Evolutionary conservation across 2,329 filamentous ascomycete genomes (phyloP).

Genomic region (Akanthomyces uredinophilus): DNA sequence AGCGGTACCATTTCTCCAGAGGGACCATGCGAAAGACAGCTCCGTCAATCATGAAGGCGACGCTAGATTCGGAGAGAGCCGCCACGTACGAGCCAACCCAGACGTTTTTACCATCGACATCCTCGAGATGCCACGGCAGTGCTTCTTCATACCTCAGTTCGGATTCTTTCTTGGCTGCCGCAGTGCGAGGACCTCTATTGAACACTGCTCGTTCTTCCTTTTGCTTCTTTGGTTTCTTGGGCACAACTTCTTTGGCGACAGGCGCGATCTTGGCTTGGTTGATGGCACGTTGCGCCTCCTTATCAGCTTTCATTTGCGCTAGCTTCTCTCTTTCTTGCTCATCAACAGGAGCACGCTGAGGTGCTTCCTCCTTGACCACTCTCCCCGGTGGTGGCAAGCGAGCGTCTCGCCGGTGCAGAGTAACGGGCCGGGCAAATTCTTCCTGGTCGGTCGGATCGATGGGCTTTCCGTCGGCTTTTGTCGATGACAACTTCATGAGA

Average conservation of each 20-base stretch:
- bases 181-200: constrained; percentile 70
- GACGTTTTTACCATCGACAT: constrained; percentile 90
- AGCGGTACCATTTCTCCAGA: constrained; percentile 92
- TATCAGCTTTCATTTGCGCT: constrained; percentile 69
- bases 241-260: constrained; percentile 54
- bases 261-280: constrained; percentile 93
- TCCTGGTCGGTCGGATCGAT: constrained; percentile 65
- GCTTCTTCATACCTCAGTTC: constrained; percentile 88
- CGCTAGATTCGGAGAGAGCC: constrained; percentile 78
- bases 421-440: constrained; percentile 82
- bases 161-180: constrained; percentile 71
- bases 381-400: constrained; percentile 61
- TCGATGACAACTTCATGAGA: constrained; percentile 70
- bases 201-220: constrained; percentile 83
- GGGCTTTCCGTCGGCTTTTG: constrained; percentile 53
- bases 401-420: constrained; percentile 83
- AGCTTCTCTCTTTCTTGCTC: constrained; percentile 57
- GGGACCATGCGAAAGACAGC: constrained; percentile 79
- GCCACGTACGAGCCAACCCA: constrained; percentile 92
- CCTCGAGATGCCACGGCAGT: constrained; percentile 92
- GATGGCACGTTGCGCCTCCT: constrained; percentile 77
- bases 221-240: constrained; percentile 55
- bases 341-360: constrained; percentile 41
- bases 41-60: constrained; percentile 69
- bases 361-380: constrained; percentile 55